Conservation (phyloP, 1,284 basidiomycete genomes). For the Rhodotorula mucilaginosa region DNA sequence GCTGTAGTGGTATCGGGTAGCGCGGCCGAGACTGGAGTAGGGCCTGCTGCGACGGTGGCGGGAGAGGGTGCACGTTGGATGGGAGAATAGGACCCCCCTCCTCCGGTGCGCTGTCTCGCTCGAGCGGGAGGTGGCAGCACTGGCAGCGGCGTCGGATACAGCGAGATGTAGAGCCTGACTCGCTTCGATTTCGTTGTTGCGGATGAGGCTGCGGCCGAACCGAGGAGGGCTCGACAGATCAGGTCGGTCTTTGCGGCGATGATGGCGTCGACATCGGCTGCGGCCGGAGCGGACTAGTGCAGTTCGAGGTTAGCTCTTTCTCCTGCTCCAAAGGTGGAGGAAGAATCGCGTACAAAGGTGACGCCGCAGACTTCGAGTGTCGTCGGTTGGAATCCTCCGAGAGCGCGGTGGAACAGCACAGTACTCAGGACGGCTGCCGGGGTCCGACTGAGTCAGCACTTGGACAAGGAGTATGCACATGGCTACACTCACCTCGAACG, state of each 20-base stretch:
- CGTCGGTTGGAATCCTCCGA: slow-evolving; percentile 14
- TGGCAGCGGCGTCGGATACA: slow-evolving; percentile 20
- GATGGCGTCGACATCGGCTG: slow-evolving; percentile 17
- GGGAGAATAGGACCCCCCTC: not conserved
- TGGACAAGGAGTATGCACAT: rapidly evolving
- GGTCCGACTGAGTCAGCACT: not conserved
- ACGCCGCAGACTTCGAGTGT: slow-evolving; percentile 17
- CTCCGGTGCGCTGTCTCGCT: not conserved
- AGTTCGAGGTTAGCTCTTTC: too few relatives aligned
- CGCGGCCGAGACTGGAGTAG: not conserved
- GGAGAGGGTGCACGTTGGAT: not conserved
- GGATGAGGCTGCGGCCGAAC: not conserved
- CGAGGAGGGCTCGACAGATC: not conserved
- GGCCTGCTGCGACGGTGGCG: not conserved
- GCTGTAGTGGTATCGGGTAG: not conserved
- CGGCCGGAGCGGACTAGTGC: slow-evolving; percentile 17
- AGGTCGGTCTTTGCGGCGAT: slow-evolving; percentile 22
- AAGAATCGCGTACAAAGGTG: slow-evolving; percentile 15
- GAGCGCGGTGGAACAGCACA: slow-evolving; percentile 25
- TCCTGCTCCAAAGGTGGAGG: not conserved
- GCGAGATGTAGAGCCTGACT: slow-evolving; percentile 25
- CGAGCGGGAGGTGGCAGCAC: not conserved
- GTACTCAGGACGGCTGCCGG: slow-evolving; percentile 24
- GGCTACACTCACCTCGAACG: slow-evolving; percentile 10
- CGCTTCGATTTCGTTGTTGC: not conserved